Percentiles rank a stretch among this genome's conserved stretches.
These are phyloP conservation scores for Torulaspora maleeae DNA, from an alignment of 805 yeast species.

Conservation along the genomic window DNA sequence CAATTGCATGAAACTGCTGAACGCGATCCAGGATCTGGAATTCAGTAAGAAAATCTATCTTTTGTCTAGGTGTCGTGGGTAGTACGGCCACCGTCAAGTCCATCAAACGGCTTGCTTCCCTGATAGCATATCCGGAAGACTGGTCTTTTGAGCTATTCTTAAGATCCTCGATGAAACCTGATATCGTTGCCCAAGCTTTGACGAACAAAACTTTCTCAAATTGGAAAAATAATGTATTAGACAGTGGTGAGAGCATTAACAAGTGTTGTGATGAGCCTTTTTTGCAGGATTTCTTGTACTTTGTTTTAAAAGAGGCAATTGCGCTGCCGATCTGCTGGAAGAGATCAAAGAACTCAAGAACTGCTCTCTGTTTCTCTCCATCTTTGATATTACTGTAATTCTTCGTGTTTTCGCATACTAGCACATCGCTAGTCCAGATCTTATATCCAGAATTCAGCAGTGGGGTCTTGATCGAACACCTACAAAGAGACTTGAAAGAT, in stretches of 20 bases:
- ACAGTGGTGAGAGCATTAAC: constrained; percentile 53
- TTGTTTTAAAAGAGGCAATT: constrained; percentile 37
- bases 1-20: constrained; percentile 31
- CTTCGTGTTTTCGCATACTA: constrained; percentile 33
- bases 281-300: constrained; percentile 25
- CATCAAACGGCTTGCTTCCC: constrained; percentile 31
- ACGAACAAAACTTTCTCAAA: constrained; percentile 45
- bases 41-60: constrained; percentile 38
- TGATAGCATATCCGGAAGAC: constrained; percentile 14
- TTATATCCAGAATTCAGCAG: constrained; percentile 15
- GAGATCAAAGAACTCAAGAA: constrained; percentile 1
- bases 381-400: constrained; percentile 33
- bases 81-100: constrained; percentile 50
- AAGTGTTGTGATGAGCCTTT: constrained; percentile 23
- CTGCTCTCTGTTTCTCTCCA: neutral
- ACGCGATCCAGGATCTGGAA: constrained; percentile 37
- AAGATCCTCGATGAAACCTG: constrained; percentile 20
- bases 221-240: constrained; percentile 54
- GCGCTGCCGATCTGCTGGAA: constrained; percentile 16
- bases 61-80: constrained; percentile 46
- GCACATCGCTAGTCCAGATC: constrained; percentile 17
- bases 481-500: constrained; percentile 18
- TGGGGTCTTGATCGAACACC: constrained; percentile 19
- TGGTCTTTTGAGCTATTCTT: constrained; percentile 21
- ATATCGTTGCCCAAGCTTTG: constrained; percentile 38